Base-by-base conservation (phyloP, 768 basidiomycete genomes). In the Leccinum arenicola region DNA sequence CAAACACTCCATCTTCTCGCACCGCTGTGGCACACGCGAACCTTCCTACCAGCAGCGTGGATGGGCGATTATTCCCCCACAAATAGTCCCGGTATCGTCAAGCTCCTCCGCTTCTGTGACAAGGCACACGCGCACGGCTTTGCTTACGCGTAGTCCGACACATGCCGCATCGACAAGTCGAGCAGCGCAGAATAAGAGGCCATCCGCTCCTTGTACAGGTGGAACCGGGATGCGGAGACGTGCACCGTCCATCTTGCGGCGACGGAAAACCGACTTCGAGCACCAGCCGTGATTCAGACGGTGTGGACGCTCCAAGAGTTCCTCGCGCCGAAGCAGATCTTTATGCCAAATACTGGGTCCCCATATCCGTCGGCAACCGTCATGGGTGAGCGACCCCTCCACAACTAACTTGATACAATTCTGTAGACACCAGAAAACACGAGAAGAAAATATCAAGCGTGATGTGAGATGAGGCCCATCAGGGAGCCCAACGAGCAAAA, bases 361-460 rank as follows among this genome's bases (percentile, higher is more conserved):
- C 51, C 11, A 14, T 62, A 12, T 52, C 54, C 4, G 29, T 29
- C 29, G 29, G 8, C 9, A 29, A 29, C 27, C 27, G 1, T 29
- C 27, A 29, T 29, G 27, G 8, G 29, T 31, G 29, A 31, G 29
- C 11, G 9, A 2, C 33, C 52, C 17, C 21, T n/a, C 7, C 15
- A 3, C 17, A 33, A 15, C 25, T 15, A 3, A 40, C 51, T 45
- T 45, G 35, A 49, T 49, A 25, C 21, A 6, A 19, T 52, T 12
- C n/a, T 61, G 17, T 60, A 93, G 92, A 64, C 95, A 98, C 75
- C 89, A 96, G 31, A 98, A 97, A 77, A 97, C 97, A 74, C 84
- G 95, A 52, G 96, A 98, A 74, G 91, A 88, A 29, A 98, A 95
- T 77, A 94, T 98, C 65, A 98, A 97, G 73, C 82, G 93, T 54